phyloP scores from a whole-genome alignment of 345 rosid species.

The Rhizophora mangle region DNA sequence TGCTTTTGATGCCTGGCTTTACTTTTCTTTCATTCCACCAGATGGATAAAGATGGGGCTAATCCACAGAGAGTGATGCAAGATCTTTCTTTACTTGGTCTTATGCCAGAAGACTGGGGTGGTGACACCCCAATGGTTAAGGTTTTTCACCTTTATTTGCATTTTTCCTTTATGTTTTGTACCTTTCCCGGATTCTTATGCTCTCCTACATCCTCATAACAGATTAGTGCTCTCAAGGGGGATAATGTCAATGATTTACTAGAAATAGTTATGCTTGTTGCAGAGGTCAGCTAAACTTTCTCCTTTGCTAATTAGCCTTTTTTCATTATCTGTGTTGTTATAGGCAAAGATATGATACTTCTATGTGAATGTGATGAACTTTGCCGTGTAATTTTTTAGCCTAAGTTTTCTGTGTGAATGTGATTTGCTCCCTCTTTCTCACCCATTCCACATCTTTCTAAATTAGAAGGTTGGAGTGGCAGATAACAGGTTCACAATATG shows the following conservation, averaged over 20 bases:
- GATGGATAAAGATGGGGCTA: conserved; percentile 98
- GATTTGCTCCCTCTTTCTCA: neutral
- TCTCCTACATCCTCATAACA: conserved; percentile 37
- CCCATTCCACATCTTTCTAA: neutral
- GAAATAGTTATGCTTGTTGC: conserved; percentile 98
- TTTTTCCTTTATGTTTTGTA: conserved; percentile 22
- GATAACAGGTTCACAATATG: too few species aligned
- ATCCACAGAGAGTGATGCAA: conserved; percentile 94
- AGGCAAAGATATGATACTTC: conserved; percentile 2
- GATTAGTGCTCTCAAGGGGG: conserved; percentile 97
- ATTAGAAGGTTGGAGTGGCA: too few species aligned
- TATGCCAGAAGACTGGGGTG: conserved; percentile 99
- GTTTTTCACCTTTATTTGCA: conserved; percentile 36
- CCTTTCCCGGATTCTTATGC: conserved; percentile 23
- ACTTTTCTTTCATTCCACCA: conserved; percentile 30
- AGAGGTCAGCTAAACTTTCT: conserved; percentile 58
- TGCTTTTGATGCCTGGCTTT: conserved; percentile 14
- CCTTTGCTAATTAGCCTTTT: neutral
- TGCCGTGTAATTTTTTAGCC: neutral
- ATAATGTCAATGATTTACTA: conserved; percentile 72
- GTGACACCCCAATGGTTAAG: conserved; percentile 95
- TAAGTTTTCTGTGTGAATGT: neutral
- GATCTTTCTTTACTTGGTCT: conserved; percentile 93
- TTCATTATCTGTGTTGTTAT: neutral
- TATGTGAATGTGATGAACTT: neutral